Percentiles rank a stretch among this genome's conserved stretches.
phyloP scores from a whole-genome alignment of 257 asterid species.

The Penstemon eatonii region DNA sequence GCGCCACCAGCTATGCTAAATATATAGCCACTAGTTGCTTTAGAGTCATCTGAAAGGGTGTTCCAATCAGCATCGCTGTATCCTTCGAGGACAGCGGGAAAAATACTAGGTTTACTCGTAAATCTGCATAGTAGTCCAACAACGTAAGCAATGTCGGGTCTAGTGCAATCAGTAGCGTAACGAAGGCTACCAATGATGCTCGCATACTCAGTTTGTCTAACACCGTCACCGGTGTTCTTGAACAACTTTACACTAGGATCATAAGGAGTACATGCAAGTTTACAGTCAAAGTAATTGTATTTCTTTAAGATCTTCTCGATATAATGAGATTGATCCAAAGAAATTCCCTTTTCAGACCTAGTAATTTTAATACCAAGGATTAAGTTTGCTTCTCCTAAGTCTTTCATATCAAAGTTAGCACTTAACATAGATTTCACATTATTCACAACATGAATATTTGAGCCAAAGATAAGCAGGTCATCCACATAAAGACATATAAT shows the following conservation, averaged over 20 bases:
- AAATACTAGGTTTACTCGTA: too few relatives aligned
- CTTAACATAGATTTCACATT: too few relatives aligned
- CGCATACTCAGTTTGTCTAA: neutral
- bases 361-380: neutral
- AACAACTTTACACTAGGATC: neutral
- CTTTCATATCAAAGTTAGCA: constrained; percentile 23
- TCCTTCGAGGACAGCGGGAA: constrained; percentile 19
- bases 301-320: neutral
- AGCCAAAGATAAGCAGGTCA: too few relatives aligned
- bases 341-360: neutral
- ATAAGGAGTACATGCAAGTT: neutral
- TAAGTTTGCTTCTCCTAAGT: neutral
- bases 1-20: constrained; percentile 4
- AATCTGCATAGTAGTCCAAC: too few relatives aligned
- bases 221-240: neutral
- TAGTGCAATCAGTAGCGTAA: too few relatives aligned
- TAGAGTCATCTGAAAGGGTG: constrained; percentile 11
- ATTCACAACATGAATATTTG: too few relatives aligned
- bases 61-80: constrained; percentile 20
- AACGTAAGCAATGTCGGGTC: too few relatives aligned
- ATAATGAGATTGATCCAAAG: neutral
- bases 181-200: neutral
- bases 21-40: constrained; percentile 13
- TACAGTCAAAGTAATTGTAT: neutral
- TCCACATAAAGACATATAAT: too few relatives aligned